Percentiles rank a stretch among this genome's conserved stretches.
Evolutionary conservation across 108 stramenopile species (phyloP).

Genomic region (Cyclotella baltica): DNA sequence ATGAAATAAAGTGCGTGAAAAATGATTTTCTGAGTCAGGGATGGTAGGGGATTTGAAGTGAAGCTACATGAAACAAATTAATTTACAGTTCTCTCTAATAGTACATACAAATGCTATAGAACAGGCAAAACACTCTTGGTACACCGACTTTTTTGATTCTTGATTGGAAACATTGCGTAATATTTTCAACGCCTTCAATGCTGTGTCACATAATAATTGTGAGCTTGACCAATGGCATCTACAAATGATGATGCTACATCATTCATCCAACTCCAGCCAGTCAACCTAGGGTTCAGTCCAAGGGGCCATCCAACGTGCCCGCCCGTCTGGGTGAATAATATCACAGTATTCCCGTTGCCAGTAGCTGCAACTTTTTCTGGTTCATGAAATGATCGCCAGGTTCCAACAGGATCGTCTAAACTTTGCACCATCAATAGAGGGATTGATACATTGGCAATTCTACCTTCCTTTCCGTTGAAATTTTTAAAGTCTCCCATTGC

Average conservation of each 20-base stretch:
- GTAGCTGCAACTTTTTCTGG: conserved; percentile 61
- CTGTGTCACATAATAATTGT: too few species aligned
- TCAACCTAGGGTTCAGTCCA: conserved; percentile 51
- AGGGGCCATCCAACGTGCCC: conserved; percentile 89
- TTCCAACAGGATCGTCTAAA: conserved; percentile 78
- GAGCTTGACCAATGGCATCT: neutral
- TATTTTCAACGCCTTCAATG: too few species aligned
- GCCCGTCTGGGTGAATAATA: conserved; percentile 74
- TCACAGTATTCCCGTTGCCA: conserved; percentile 65
- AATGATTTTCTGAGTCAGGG: too few species aligned
- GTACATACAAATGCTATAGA: too few species aligned
- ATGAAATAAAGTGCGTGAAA: too few species aligned
- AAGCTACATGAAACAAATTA: too few species aligned
- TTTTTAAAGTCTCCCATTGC: conserved; percentile 70
- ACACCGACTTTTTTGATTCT: too few species aligned
- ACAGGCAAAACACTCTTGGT: too few species aligned
- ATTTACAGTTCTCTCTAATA: too few species aligned
- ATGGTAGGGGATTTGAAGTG: too few species aligned
- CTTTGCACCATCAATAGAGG: conserved; percentile 73
- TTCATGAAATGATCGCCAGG: conserved; percentile 68
- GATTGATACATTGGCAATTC: conserved; percentile 68
- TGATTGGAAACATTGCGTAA: too few species aligned
- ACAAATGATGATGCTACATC: conserved; percentile 67
- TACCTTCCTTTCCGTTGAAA: conserved; percentile 49
- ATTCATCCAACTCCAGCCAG: conserved; percentile 83